Conservation (phyloP, 768 basidiomycete genomes). For the Mrakia hoshinonis region DNA sequence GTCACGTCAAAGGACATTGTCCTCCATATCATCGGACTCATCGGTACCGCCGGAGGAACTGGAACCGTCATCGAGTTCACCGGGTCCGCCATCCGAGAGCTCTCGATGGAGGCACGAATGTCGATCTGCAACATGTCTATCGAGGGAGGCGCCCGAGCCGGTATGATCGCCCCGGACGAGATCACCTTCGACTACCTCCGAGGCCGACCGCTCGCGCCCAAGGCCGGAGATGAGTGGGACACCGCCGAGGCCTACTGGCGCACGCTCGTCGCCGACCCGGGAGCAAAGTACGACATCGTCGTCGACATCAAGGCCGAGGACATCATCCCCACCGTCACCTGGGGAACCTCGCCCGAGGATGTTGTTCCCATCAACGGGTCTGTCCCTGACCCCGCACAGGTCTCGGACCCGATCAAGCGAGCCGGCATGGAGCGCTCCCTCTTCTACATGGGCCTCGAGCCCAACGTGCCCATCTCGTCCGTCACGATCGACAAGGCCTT, state of each 20-base stretch:
- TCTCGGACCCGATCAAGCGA: constrained; percentile 57
- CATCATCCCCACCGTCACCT: constrained; percentile 81
- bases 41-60: constrained; percentile 88
- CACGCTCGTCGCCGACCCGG: constrained; percentile 66
- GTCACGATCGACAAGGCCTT: constrained; percentile 80
- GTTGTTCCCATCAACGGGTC: constrained; percentile 69
- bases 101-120: constrained; percentile 81
- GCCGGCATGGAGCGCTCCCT: constrained; percentile 66
- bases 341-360: constrained; percentile 89
- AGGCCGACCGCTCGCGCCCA: constrained; percentile 70
- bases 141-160: constrained; percentile 83
- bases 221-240: constrained; percentile 71
- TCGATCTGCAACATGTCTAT: constrained; percentile 83
- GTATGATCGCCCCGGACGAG: constrained; percentile 86
- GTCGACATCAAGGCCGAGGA: constrained; percentile 71
- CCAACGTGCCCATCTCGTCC: constrained; percentile 70
- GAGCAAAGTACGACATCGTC: constrained; percentile 74
- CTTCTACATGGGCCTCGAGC: constrained; percentile 74
- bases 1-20: constrained; percentile 85
- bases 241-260: constrained; percentile 77
- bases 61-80: constrained; percentile 87
- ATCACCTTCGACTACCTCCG: constrained; percentile 75
- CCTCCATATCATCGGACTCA: constrained; percentile 77
- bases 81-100: constrained; percentile 73
- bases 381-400: constrained; percentile 65